Evolutionary conservation across 2,329 filamentous ascomycete genomes (phyloP).

Genomic region (Zymoseptoria brevis): DNA sequence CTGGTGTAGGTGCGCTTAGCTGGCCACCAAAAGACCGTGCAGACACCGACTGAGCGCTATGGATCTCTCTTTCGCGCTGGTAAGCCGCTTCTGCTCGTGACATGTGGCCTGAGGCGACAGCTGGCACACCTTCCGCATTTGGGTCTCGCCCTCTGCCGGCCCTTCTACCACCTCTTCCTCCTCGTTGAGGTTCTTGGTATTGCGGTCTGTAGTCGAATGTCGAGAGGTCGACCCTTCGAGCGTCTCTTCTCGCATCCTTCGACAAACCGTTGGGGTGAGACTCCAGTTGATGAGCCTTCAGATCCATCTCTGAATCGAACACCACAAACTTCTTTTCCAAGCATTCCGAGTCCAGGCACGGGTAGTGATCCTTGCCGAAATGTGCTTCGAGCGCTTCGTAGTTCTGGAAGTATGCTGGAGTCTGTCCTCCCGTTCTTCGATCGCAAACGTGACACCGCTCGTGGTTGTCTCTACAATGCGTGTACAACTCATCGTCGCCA

Average conservation of each 20-base stretch:
- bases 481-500: constrained; percentile 87
- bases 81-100: constrained; percentile 83
- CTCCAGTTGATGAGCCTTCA: constrained; percentile 86
- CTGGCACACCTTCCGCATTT: constrained; percentile 70
- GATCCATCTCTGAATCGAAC: constrained; percentile 87
- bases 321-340: constrained; percentile 97
- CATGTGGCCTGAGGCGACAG: constrained; percentile 70
- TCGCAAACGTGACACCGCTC: constrained; percentile 95
- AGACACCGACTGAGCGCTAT: constrained; percentile 73
- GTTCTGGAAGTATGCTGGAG: constrained; percentile 85
- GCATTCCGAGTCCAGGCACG: constrained; percentile 79
- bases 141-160: constrained; percentile 69
- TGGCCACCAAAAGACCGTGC: constrained; percentile 75
- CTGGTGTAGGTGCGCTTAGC: constrained; percentile 32
- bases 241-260: constrained; percentile 76
- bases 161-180: constrained; percentile 42
- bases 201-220: constrained; percentile 71
- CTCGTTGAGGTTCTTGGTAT: constrained; percentile 55
- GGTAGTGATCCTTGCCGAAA: constrained; percentile 78
- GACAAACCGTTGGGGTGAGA: constrained; percentile 71
- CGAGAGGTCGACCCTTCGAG: constrained; percentile 77
- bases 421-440: constrained; percentile 50
- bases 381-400: constrained; percentile 81
- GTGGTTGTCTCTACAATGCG: constrained; percentile 88
- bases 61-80: constrained; percentile 85